Evolutionary conservation across 139 green algal species (phyloP).

Genomic region (Picochlorum sp.): DNA sequence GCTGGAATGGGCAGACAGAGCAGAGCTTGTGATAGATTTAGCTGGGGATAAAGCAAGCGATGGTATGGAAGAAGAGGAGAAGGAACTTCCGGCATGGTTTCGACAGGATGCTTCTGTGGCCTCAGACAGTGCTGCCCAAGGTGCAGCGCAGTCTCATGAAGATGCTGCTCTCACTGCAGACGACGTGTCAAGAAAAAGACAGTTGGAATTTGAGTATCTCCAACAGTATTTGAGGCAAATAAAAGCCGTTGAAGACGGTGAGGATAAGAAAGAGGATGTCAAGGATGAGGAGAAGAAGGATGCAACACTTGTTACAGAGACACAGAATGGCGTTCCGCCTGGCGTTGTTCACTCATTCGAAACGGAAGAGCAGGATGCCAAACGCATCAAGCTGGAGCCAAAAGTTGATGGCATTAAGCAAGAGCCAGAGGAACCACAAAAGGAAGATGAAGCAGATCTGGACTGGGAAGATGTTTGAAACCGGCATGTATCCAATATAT

Average conservation of each 20-base stretch:
- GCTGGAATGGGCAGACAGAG: conserved; percentile 21
- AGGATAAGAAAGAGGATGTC: neutral
- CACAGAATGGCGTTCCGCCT: neutral
- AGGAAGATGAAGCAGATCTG: conserved; percentile 6
- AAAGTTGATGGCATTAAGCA: neutral
- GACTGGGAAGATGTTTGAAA: conserved; percentile 14
- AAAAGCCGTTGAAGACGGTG: neutral
- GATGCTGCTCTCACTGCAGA: conserved; percentile 1
- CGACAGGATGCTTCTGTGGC: neutral
- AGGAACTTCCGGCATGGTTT: conserved; percentile 30
- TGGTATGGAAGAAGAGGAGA: conserved; percentile 1
- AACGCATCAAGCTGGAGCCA: conserved; percentile 2
- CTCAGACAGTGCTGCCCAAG: neutral
- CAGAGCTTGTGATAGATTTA: conserved; percentile 14
- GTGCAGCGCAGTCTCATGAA: neutral
- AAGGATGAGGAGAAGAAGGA: neutral
- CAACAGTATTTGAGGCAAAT: conserved; percentile 22
- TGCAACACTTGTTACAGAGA: neutral
- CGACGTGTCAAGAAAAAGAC: neutral
- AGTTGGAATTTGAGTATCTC: conserved; percentile 13
- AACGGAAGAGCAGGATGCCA: neutral
- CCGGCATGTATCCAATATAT: too few species aligned
- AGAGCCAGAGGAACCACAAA: neutral
- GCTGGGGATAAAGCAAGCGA: neutral
- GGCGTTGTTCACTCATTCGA: neutral